Evolutionary conservation across 495 filamentous ascomycete genomes (phyloP).

Genomic region (Neurospora hispaniola): DNA sequence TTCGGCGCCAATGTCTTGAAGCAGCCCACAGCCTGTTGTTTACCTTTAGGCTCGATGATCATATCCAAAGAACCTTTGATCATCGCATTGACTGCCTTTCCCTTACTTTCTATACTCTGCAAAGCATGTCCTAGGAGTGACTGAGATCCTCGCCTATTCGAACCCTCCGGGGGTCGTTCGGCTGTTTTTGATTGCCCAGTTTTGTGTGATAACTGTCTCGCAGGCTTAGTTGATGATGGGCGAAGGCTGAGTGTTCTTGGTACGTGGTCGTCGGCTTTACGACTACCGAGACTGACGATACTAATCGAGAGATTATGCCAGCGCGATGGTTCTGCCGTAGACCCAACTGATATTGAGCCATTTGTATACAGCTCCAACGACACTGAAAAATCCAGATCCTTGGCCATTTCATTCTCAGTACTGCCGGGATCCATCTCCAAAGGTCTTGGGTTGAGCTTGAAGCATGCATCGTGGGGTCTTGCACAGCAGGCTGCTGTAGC

Average conservation of each 20-base stretch:
- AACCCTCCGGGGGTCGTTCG: fast-evolving
- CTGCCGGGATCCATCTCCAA: not conserved
- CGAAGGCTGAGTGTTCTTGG: not conserved
- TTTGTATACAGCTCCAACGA: not conserved
- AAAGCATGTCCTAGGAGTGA: fast-evolving
- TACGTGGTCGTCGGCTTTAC: not conserved
- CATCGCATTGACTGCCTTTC: not conserved
- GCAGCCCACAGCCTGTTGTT: not conserved
- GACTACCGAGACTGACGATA: not conserved
- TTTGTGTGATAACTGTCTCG: too few relatives aligned
- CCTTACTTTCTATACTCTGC: not conserved
- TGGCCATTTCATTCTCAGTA: slow-evolving; percentile 2
- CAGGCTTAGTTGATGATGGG: too few relatives aligned
- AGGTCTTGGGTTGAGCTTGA: slow-evolving; percentile 2
- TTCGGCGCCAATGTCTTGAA: not conserved
- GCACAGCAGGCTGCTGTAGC: not conserved
- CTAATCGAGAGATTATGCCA: not conserved
- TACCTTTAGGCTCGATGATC: not conserved
- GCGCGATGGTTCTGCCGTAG: not conserved
- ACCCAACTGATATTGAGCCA: too few relatives aligned
- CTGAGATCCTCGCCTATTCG: not conserved
- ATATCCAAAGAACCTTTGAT: not conserved
- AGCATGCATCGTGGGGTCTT: not conserved
- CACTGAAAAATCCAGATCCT: slow-evolving; percentile 1
- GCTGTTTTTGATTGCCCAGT: too few relatives aligned